Percentiles rank a stretch among this genome's conserved stretches.
These are phyloP conservation scores for Porogramme epimiltina DNA, from an alignment of 1,284 basidiomycete species.

Conservation along the genomic window DNA sequence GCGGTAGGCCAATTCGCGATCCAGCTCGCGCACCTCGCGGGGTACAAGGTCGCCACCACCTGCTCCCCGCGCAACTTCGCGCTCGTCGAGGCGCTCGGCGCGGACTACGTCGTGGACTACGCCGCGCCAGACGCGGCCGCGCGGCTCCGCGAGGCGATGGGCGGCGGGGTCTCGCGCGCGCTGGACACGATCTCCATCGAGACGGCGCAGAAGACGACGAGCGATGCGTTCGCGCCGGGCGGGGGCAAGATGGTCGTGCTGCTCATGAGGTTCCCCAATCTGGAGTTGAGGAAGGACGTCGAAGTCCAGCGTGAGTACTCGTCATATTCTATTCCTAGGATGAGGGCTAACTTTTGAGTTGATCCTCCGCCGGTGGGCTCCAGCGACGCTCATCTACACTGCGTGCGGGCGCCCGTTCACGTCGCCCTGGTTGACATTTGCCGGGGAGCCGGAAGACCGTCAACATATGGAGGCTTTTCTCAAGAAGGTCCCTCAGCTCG, in stretches of 20 bases:
- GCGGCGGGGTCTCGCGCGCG: conserved; percentile 18
- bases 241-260: neutral
- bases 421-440: neutral
- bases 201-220: too few relatives aligned
- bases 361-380: neutral
- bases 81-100: conserved; percentile 41
- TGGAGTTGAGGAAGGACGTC: neutral
- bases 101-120: conserved; percentile 40
- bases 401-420: conserved; percentile 22
- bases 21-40: conserved; percentile 43
- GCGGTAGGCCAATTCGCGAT: conserved; percentile 46
- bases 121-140: conserved; percentile 20
- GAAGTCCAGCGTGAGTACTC: neutral
- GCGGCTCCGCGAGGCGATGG: conserved; percentile 25
- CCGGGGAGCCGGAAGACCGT: conserved; percentile 16
- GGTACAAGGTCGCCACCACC: conserved; percentile 43
- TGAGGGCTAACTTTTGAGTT: too few relatives aligned
- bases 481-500: conserved; percentile 24
- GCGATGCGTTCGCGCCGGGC: neutral
- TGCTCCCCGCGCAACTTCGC: conserved; percentile 40
- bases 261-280: neutral
- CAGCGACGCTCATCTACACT: conserved; percentile 28
- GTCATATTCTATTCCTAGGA: too few relatives aligned
- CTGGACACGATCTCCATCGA: conserved; percentile 28
- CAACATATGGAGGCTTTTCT: conserved; percentile 27